Conservation (phyloP, 371 early-diverging fungal species). For the Mortierella sp. region DNA sequence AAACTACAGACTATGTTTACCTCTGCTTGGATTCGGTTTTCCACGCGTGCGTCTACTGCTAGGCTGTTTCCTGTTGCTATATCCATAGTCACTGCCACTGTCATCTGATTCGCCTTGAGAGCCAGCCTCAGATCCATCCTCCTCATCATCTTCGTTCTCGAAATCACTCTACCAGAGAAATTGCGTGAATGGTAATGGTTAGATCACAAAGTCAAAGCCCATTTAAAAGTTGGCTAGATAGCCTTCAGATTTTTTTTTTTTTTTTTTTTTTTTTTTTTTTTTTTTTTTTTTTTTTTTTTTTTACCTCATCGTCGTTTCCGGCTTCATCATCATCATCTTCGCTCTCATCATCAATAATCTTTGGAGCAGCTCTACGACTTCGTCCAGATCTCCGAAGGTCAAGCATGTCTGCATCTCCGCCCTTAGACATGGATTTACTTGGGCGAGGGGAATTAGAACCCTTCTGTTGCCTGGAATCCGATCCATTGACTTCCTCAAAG, state of each 20-base stretch:
- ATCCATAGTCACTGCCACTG: slow-evolving; percentile 51
- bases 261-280: neutral
- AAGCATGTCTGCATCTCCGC: slow-evolving; percentile 62
- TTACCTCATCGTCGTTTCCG: slow-evolving; percentile 35
- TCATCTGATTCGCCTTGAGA: slow-evolving; percentile 38
- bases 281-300: too few relatives aligned
- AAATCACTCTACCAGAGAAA: slow-evolving; percentile 39
- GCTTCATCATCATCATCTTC: slow-evolving; percentile 37
- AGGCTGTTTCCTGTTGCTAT: slow-evolving; percentile 26
- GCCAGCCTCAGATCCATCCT: slow-evolving; percentile 30
- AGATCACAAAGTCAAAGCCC: too few relatives aligned
- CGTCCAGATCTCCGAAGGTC: slow-evolving; percentile 66
- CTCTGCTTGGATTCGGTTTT: too few relatives aligned
- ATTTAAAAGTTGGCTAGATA: too few relatives aligned
- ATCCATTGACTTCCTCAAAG: slow-evolving; percentile 50
- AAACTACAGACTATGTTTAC: too few relatives aligned
- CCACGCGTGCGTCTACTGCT: neutral
- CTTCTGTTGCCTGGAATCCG: slow-evolving; percentile 25
- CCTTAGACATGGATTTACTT: slow-evolving; percentile 34
- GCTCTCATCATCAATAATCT: slow-evolving; percentile 35
- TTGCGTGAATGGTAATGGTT: too few relatives aligned
- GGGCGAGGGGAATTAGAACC: slow-evolving; percentile 29
- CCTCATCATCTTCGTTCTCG: slow-evolving; percentile 40
- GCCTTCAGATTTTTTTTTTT: too few relatives aligned
- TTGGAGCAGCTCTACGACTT: slow-evolving; percentile 40